phyloP scores from a whole-genome alignment of 805 yeast species.

The Kurtzmaniella cleridarum region DNA sequence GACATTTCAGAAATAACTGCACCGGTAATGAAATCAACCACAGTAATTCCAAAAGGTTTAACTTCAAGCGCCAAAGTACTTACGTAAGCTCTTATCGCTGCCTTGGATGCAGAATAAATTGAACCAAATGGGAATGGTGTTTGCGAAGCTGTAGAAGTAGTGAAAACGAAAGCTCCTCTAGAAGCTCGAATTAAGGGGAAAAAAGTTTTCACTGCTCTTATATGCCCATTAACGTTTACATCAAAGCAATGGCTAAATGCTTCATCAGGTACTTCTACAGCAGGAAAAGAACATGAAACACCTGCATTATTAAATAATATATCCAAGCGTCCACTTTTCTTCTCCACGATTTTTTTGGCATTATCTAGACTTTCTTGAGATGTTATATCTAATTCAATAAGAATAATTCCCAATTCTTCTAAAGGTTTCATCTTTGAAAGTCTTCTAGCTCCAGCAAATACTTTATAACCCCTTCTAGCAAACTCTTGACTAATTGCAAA shows the following conservation, averaged over 20 bases:
- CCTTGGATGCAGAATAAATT: slow-evolving; percentile 31
- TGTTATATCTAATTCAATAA: slow-evolving; percentile 30
- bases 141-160: slow-evolving; percentile 28
- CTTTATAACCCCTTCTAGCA: slow-evolving; percentile 36
- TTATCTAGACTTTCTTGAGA: slow-evolving; percentile 18
- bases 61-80: slow-evolving; percentile 12
- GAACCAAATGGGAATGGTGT: slow-evolving; percentile 29
- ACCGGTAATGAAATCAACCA: slow-evolving; percentile 14
- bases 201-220: slow-evolving; percentile 29
- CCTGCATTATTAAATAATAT: slow-evolving; percentile 42
- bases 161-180: slow-evolving; percentile 33
- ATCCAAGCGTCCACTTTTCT: slow-evolving; percentile 24
- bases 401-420: slow-evolving; percentile 19
- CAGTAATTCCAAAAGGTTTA: slow-evolving; percentile 15
- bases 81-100: slow-evolving; percentile 14
- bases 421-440: slow-evolving; percentile 23
- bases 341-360: slow-evolving; percentile 16
- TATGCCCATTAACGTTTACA: slow-evolving; percentile 36
- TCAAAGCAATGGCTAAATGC: slow-evolving; percentile 17
- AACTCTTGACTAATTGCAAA: slow-evolving; percentile 37
- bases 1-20: slow-evolving; percentile 13
- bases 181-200: slow-evolving; percentile 22
- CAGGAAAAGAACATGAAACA: slow-evolving; percentile 16
- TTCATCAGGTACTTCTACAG: slow-evolving; percentile 25
- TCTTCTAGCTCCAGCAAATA: slow-evolving; percentile 31